Evolutionary conservation across 768 basidiomycete species (phyloP), one percentile per base, ranked within the genome.

Genomic region (Boletus sp.): DNA sequence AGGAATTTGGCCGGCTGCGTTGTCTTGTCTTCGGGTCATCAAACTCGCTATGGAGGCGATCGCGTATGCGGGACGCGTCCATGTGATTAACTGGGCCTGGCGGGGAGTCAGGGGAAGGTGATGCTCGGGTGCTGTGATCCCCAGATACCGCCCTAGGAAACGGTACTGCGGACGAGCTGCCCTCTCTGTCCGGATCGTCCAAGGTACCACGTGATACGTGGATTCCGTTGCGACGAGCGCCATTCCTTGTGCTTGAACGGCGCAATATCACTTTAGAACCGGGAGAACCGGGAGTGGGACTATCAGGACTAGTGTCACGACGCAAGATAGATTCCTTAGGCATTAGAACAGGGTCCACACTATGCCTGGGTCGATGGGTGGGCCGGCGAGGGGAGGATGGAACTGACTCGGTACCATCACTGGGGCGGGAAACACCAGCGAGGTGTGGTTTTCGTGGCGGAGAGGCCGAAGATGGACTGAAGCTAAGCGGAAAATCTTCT

Each of bases 21-120:
- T 81, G 73, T 52, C 81, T 74, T 50, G 74, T 48, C 48, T 69
- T 81, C 5, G 77, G 68, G 9, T 83, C 83, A 61, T 87, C 87
- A 50, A 87, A 72, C 60, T 90, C 88, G 63, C 84, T 88, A 65
- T 87, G 84, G 73, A 89, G 87, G 32, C 88, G 81, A 17, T 83
- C 82, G 11, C 65, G 67, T 41, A 70, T 51, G 21, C 88, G 80
- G 39, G 76, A 77, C 15, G 65, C 72, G 25, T 70, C 70, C 29
- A 60, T 30, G 41, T 52, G 60, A 74, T 75, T 50, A 62, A 56
- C 23, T 57, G 58, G 51, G 56, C 37, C 59, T 10, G 65, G 65
- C 7, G 68, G 67, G n/a, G 70, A 71, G 44, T 70, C 73, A 38
- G 72, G 74, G 7, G 77, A 72, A 29, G 78, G 73, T 1, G 75